These are phyloP conservation scores for Sugiyamaella novakii DNA, from an alignment of 1,139 yeast genomes.

Conservation along the genomic window DNA sequence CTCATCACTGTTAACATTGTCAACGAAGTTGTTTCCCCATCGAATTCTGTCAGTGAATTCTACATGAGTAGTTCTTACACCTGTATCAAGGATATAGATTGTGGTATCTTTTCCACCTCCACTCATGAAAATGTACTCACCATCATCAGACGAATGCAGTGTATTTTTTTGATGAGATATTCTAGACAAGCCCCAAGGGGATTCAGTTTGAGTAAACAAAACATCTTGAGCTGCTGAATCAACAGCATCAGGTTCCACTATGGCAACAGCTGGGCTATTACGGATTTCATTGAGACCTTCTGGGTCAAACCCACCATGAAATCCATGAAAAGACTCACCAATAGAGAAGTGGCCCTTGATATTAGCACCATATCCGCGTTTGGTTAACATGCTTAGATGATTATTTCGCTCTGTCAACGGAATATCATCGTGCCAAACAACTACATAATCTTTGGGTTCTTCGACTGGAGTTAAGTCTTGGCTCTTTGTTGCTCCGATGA, in stretches of 20 bases:
- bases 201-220: conserved; percentile 41
- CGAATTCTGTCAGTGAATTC: conserved; percentile 55
- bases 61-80: conserved; percentile 50
- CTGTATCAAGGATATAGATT: conserved; percentile 55
- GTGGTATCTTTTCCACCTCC: conserved; percentile 57
- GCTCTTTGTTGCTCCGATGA: neutral
- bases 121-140: conserved; percentile 49
- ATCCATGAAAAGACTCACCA: conserved; percentile 40
- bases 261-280: conserved; percentile 47
- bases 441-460: conserved; percentile 28
- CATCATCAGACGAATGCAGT: conserved; percentile 19
- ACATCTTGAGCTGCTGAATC: conserved; percentile 30
- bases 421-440: conserved; percentile 26
- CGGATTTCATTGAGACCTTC: conserved; percentile 46
- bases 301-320: conserved; percentile 34
- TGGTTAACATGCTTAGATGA: conserved; percentile 1
- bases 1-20: conserved; percentile 42
- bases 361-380: conserved; percentile 16
- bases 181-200: conserved; percentile 65
- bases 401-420: conserved; percentile 5
- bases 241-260: conserved; percentile 52
- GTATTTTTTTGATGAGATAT: conserved; percentile 44
- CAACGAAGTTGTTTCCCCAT: conserved; percentile 40
- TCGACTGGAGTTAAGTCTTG: neutral
- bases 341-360: conserved; percentile 60